A percentile compares a stretch with the other conserved stretches of the same genome.
These are phyloP conservation scores for Verticillium zaregamsianum DNA, from an alignment of 2,329 filamentous ascomycete species.

Conservation along the genomic window DNA sequence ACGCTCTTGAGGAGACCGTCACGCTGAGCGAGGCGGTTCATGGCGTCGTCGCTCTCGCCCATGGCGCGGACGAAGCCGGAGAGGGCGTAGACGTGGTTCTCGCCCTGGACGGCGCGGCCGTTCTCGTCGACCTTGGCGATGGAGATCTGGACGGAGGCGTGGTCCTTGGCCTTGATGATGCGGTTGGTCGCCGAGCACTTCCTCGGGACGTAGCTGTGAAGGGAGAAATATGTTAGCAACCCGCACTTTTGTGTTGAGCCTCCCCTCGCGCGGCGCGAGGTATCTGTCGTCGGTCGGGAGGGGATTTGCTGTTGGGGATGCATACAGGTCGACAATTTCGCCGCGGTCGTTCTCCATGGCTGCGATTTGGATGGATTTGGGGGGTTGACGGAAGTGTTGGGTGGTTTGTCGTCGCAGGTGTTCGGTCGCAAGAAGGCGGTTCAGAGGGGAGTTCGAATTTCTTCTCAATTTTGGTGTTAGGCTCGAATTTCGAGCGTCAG, in stretches of 20 bases:
- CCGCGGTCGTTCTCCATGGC: conserved; percentile 99
- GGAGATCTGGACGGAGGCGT: conserved; percentile 96
- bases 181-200: conserved; percentile 99
- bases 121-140: conserved; percentile 99
- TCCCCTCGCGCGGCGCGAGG: conserved; percentile 7
- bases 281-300: conserved; percentile 8
- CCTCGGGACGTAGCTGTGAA: conserved; percentile 84
- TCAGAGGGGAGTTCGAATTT: conserved; percentile 1
- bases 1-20: conserved; percentile 97
- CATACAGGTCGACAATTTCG: conserved; percentile 98
- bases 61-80: conserved; percentile 97
- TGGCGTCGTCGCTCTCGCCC: conserved; percentile 94
- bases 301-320: conserved; percentile 19
- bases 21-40: conserved; percentile 93
- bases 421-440: conserved; percentile 6
- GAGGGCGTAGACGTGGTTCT: conserved; percentile 96
- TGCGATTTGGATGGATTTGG: conserved; percentile 33
- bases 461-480: conserved; percentile 1
- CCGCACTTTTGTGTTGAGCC: not conserved
- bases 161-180: conserved; percentile 99
- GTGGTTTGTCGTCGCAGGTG: conserved; percentile 14
- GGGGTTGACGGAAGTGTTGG: conserved; percentile 24
- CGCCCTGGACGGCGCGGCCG: conserved; percentile 86
- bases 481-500: conserved; percentile 8
- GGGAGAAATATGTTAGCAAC: conserved; percentile 21